Conservation (phyloP, 1,284 basidiomycete species). For the Melampsora americana region DNA sequence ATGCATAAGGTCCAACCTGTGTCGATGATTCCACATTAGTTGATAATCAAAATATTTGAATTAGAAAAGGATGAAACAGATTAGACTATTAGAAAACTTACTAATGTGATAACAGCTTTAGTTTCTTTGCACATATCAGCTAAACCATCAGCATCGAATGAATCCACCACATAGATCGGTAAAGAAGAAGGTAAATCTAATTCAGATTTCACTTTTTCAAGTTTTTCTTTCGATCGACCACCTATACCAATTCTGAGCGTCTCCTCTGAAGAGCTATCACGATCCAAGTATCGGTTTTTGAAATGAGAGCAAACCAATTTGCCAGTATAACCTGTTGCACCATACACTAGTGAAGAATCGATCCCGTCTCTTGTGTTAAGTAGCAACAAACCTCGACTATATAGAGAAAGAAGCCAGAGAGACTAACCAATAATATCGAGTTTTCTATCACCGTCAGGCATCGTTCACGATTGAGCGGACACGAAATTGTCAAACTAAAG, state of each 20-base stretch:
- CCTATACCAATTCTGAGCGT: slow-evolving; percentile 27
- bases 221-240: slow-evolving; percentile 35
- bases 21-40: no score
- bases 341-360: slow-evolving; percentile 18
- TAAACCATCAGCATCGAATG: slow-evolving; percentile 24
- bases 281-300: slow-evolving; percentile 4
- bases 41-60: no score
- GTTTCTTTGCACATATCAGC: slow-evolving; percentile 28
- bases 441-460: no score
- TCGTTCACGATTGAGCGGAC: no score
- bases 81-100: no score
- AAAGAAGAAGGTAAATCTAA: slow-evolving; percentile 14
- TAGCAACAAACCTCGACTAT: no score
- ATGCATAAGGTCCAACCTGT: slow-evolving; percentile 40
- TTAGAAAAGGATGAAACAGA: not conserved
- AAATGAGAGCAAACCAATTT: slow-evolving; percentile 38
- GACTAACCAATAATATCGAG: no score
- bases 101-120: slow-evolving; percentile 35
- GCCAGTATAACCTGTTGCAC: slow-evolving; percentile 35
- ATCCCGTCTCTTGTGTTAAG: no score
- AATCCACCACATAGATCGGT: slow-evolving; percentile 32
- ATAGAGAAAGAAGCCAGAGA: no score
- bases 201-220: slow-evolving; percentile 35
- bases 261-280: not conserved
- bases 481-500: no score